Percentiles rank a stretch among this genome's conserved stretches.
These are phyloP conservation scores for Linnemannia schmuckeri DNA, from an alignment of 192 early-diverging fungal species.

Conservation along the genomic window DNA sequence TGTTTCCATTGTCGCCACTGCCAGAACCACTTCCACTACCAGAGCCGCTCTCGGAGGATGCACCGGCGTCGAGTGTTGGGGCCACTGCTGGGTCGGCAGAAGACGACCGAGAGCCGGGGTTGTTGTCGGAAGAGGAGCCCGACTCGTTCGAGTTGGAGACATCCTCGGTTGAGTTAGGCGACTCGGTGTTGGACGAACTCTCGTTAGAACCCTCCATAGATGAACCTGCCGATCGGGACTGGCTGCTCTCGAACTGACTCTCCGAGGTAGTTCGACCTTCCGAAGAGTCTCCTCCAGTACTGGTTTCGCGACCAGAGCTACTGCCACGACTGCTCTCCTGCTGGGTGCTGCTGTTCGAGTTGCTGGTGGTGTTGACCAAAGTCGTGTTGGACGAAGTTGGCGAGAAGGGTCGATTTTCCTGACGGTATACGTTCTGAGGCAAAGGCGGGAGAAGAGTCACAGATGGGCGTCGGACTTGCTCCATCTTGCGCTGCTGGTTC, in stretches of 20 bases:
- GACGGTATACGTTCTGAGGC: slow-evolving; percentile 15
- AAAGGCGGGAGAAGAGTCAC: slow-evolving; percentile 25
- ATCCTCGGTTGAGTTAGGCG: slow-evolving; percentile 41
- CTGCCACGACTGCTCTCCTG: slow-evolving; percentile 19
- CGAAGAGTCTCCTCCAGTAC: slow-evolving; percentile 12
- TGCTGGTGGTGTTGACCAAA: slow-evolving; percentile 19
- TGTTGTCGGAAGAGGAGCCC: slow-evolving; percentile 27
- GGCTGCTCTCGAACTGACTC: slow-evolving; percentile 10
- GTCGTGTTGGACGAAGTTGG: slow-evolving; percentile 40
- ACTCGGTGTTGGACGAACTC: slow-evolving; percentile 38
- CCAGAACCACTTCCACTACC: not conserved
- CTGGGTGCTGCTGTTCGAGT: slow-evolving; percentile 27
- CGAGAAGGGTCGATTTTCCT: slow-evolving; percentile 24
- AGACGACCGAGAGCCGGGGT: slow-evolving; percentile 8
- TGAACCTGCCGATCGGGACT: slow-evolving; percentile 7
- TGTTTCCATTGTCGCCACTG: slow-evolving; percentile 4
- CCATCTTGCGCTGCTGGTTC: not conserved
- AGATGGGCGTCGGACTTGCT: slow-evolving; percentile 11
- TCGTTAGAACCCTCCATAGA: slow-evolving; percentile 24
- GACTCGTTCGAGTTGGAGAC: slow-evolving; percentile 48
- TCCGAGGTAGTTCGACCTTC: slow-evolving; percentile 12
- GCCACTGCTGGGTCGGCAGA: slow-evolving; percentile 8
- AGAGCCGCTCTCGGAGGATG: not conserved
- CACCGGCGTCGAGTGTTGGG: not conserved
- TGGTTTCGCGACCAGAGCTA: slow-evolving; percentile 27